Conservation (phyloP, 495 filamentous ascomycete genomes). For the Bombardia bombarda region DNA sequence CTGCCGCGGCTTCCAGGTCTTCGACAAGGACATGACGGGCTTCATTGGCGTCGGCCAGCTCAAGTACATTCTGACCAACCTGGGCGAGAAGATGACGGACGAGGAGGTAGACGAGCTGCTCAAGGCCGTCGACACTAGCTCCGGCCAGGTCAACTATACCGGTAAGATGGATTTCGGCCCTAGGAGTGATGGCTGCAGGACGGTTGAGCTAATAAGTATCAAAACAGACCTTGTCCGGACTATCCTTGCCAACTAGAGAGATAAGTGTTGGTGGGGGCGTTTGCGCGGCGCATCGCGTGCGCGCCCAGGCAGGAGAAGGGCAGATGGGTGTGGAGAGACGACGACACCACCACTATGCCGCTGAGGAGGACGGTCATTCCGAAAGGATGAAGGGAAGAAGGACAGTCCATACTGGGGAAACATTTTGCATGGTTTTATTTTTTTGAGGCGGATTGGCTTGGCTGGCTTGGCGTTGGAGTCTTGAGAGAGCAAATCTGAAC, state of each 20-base stretch:
- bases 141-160: slow-evolving; percentile 93
- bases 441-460: slow-evolving; percentile 1
- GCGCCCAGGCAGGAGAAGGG: background rate
- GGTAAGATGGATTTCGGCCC: slow-evolving; percentile 38
- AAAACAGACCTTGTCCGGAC: slow-evolving; percentile 77
- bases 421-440: slow-evolving; percentile 17
- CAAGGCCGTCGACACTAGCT: slow-evolving; percentile 91
- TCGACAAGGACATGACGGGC: slow-evolving; percentile 97
- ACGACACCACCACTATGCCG: background rate
- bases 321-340: background rate
- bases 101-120: slow-evolving; percentile 97
- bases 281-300: too few relatives aligned
- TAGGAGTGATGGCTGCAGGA: background rate
- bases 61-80: slow-evolving; percentile 90
- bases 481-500: slow-evolving; percentile 13
- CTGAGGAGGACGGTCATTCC: background rate
- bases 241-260: slow-evolving; percentile 77
- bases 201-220: background rate
- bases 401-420: slow-evolving; percentile 8
- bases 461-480: slow-evolving; percentile 26
- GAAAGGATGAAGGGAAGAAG: background rate
- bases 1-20: slow-evolving; percentile 95
- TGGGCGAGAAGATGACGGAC: slow-evolving; percentile 98
- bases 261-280: background rate
- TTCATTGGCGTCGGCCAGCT: slow-evolving; percentile 96